A percentile compares a stretch with the other conserved stretches of the same genome.
Conservation (phyloP, 1,139 yeast species). For the Magnusiomyces clavatus region DNA sequence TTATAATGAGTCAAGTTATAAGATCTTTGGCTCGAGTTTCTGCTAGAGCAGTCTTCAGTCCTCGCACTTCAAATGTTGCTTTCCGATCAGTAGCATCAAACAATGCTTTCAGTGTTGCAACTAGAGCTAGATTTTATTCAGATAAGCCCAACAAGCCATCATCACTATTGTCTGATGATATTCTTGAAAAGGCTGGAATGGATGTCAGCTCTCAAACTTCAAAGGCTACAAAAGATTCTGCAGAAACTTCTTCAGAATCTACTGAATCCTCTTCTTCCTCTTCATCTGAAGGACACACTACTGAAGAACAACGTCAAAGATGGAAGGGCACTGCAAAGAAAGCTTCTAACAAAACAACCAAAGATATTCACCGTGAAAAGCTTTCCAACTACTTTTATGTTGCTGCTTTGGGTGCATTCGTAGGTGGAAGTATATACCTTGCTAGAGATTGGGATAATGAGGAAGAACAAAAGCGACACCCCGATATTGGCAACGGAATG, state of each 20-base stretch:
- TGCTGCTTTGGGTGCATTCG: conserved; percentile 49
- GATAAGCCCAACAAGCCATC: conserved; percentile 27
- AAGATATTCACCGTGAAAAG: conserved; percentile 50
- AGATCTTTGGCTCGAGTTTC: too few relatives aligned
- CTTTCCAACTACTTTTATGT: conserved; percentile 27
- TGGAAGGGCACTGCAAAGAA: conserved; percentile 34
- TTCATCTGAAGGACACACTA: conserved; percentile 8
- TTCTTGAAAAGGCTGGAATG: conserved; percentile 78
- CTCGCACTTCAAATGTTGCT: too few relatives aligned
- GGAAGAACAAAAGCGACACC: conserved; percentile 50
- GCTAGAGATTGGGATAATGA: conserved; percentile 83
- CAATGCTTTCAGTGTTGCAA: too few relatives aligned
- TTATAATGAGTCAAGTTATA: too few relatives aligned
- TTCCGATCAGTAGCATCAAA: too few relatives aligned
- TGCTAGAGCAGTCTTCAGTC: too few relatives aligned
- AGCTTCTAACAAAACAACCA: conserved; percentile 51
- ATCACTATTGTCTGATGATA: conserved; percentile 70
- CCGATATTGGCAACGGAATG: conserved; percentile 58
- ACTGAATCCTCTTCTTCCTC: background rate
- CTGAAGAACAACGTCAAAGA: conserved; percentile 24
- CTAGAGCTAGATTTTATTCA: conserved; percentile 1
- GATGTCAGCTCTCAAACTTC: conserved; percentile 31
- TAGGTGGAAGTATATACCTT: conserved; percentile 66
- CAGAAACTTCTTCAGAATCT: conserved; percentile 20
- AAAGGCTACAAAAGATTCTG: conserved; percentile 21